Percentiles rank a stretch among this genome's conserved stretches.
phyloP scores from a whole-genome alignment of 306 rosid species.

The Vigna unguiculata region DNA sequence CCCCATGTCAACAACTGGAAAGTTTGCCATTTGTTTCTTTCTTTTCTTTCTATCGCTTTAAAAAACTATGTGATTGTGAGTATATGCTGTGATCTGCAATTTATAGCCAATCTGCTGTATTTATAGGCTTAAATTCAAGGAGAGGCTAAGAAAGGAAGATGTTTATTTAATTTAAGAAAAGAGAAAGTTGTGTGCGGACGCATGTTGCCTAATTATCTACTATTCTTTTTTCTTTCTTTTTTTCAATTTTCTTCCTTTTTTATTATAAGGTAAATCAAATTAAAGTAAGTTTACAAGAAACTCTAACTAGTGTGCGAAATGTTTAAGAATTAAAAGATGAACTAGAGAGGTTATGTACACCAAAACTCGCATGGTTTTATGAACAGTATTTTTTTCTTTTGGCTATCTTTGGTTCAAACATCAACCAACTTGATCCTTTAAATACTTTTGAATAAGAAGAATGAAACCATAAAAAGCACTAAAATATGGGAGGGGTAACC shows the following conservation, averaged over 20 bases:
- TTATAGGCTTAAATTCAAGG: conserved; percentile 55
- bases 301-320: not conserved
- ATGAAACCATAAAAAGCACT: too few species aligned
- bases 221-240: not conserved
- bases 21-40: conserved; percentile 51
- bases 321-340: not conserved
- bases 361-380: not conserved
- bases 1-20: conserved; percentile 84
- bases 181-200: conserved; percentile 1
- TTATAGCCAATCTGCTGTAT: conserved; percentile 41
- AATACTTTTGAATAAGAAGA: too few species aligned
- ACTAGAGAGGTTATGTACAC: not conserved
- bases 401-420: not conserved
- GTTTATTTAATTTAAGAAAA: conserved; percentile 9
- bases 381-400: not conserved
- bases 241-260: not conserved
- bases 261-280: not conserved
- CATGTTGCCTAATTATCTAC: conserved; percentile 32
- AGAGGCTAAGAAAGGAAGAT: conserved; percentile 28
- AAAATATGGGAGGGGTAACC: too few species aligned
- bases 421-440: too few species aligned
- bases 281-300: not conserved
- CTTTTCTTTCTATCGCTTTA: conserved; percentile 30
- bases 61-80: conserved; percentile 29
- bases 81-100: conserved; percentile 44